Base-by-base conservation (phyloP, 23 red algal species). In the Gracilaria gracilis region DNA sequence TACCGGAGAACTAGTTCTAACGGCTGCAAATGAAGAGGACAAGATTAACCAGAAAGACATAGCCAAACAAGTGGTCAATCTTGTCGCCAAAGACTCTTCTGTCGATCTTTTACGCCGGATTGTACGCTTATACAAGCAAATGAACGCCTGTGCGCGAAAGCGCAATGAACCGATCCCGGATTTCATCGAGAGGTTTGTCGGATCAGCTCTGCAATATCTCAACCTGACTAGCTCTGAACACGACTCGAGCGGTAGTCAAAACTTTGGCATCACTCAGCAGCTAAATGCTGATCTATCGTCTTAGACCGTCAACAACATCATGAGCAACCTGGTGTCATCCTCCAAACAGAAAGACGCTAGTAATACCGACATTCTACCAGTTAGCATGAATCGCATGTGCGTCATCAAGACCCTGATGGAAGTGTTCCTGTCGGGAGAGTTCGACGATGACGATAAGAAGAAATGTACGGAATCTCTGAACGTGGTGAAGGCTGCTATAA, bases 11-110 rank as follows among this genome's bases (percentile, higher is more conserved):
- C 61, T 74, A 5, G 3, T 74, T 5, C 39, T 87, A 21, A 59
- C 29, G 1, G 25, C 39, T 29, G 19, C 4, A 48, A 13, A 7
- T 32, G 9, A 44, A 19, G 72, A 86, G 67, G 17, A 87, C 6
- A 27, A 23, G 15, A 17, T 75, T 54, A 25, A 72, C 46, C 83
- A 74, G 64, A 51, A 50, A 16, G 20, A 39, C 53, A 24, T 76
- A 4, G 46, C 75, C 2, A 64, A 87, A 57, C 51, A 75, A 21
- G 69, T 87, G 12, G 39, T 87, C n/a, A 28, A 87, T 75, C 25
- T 87, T 23, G 62, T 87, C 67, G 83, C 64, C 4, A 87, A 87
- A 61, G 83, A 74, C 42, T 75, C 83, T 75, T 36, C 62, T 44
- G 67, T 87, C 12, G 83, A 87, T 50, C 44, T 14, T 39, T 67